phyloP scores from a whole-genome alignment of 1,284 basidiomycete species.

The Apiotrichum domesticum region DNA sequence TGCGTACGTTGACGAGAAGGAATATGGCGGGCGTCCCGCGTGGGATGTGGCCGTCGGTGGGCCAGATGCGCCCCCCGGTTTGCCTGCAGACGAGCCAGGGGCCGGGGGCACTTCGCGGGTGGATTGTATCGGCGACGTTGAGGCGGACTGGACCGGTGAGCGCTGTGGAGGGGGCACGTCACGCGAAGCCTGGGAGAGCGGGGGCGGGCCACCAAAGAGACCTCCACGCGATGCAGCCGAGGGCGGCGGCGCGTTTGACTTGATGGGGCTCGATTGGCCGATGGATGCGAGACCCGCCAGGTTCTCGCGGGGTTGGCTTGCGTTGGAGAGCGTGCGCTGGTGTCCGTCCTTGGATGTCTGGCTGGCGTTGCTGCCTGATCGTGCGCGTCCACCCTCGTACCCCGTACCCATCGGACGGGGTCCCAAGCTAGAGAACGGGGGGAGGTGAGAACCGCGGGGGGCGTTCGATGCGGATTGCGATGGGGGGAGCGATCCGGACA shows the following conservation, averaged over 20 bases:
- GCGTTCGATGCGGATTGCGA: neutral
- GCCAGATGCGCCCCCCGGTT: neutral
- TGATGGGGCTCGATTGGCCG: conserved; percentile 14
- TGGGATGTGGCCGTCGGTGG: conserved; percentile 5
- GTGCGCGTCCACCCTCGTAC: conserved; percentile 9
- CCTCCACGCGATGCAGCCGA: conserved; percentile 4
- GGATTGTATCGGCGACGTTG: conserved; percentile 9
- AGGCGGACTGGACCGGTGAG: conserved; percentile 12
- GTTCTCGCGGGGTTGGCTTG: conserved; percentile 12
- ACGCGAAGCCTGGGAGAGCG: conserved; percentile 8
- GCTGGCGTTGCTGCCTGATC: conserved; percentile 12
- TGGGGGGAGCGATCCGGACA: conserved; percentile 9
- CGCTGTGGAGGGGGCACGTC: conserved; percentile 10
- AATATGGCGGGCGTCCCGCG: conserved; percentile 14
- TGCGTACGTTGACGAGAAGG: conserved; percentile 19
- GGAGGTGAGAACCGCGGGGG: neutral
- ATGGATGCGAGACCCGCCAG: conserved; percentile 7
- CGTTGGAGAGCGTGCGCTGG: conserved; percentile 14
- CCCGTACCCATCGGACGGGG: conserved; percentile 8
- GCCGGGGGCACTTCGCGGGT: conserved; percentile 7
- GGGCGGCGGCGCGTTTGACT: conserved; percentile 5
- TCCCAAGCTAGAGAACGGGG: conserved; percentile 10
- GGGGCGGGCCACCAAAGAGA: conserved; percentile 15
- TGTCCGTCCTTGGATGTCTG: conserved; percentile 8
- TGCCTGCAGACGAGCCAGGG: neutral